Evolutionary conservation across 163 green algal genomes (phyloP), one percentile per base, ranked within the genome.

Genomic region (Prototheca wickerhamii): DNA sequence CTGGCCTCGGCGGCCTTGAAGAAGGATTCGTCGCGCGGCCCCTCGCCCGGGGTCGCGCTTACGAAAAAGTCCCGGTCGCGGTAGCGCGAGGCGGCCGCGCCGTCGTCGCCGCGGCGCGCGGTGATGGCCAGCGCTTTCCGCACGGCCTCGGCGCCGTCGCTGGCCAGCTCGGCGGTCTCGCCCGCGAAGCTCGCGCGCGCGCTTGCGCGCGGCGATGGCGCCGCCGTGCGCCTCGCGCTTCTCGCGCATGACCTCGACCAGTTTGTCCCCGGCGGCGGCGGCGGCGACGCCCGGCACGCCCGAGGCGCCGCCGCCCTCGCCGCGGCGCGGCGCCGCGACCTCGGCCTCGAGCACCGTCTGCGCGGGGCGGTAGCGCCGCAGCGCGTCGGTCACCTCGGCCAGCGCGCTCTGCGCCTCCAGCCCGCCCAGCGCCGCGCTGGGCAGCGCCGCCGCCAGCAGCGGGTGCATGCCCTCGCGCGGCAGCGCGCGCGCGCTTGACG

Each of bases 311-410:
- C 69, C 78, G 20, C 83, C 75, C 59, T 69, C 62, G 4, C 73
- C 79, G 28, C 60, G 59, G 18, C 77, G 51, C 15, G 75, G 62
- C n/a, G 79, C 72, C 7, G 88, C 87, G 29, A 95, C 82, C 68
- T 93, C 69, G 0, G 88, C 87, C 70, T 96, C 88, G 28, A 96
- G 74, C 31, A 96, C 89, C 2, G 89, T 96, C 20, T 82, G 76
- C 12, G 82, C 65, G 20, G 89, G 89, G 5, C 89, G 76, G 76
- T 92, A 96, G 23, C 57, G 63, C 12, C 73, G 76, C 26, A 96
- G 76, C 50, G 70, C 62, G 7, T 68, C 60, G 0, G 85, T 82
- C 51, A 94, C 90, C 32, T 83, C 67, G 1, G 84, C 84, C 61
- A 91, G 61, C 3, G 60, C 68, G 8, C 65, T 76, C 79, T 87